Base-by-base conservation (phyloP, 2,329 filamentous ascomycete species). In the Neodidymelliopsis sp. region DNA sequence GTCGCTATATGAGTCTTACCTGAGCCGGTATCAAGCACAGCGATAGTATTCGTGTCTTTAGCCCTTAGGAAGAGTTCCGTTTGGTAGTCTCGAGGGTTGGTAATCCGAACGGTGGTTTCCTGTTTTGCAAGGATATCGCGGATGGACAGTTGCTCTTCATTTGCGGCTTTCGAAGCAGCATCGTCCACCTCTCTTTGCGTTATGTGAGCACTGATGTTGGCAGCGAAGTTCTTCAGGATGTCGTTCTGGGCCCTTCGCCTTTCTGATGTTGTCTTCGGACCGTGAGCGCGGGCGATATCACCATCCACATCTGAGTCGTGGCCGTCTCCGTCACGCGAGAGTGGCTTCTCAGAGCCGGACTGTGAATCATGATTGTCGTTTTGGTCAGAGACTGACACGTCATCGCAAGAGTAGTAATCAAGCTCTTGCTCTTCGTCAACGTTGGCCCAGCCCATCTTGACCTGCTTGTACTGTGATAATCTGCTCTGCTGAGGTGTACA, bases 1-100 rank as follows among this genome's bases (percentile, higher is more conserved):
- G 90, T 91, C 0, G 94, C 92, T 60, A 99, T 97, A n/a, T 97
- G 79, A 0, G 94, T 99, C 74, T 99, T 99, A 2, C 94, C 94
- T 3, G 91, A 91, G 10, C 94, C 91, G n/a, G 93, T 97, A 65
- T 95, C 91, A 1, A 97, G 81, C 1, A 99, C 94, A 1, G 94
- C 92, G 59, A 99, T 96, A 6, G 87, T 89, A 66, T 99, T 99
- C 59, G 87, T 83, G 40, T 82, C 67, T 66, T 94, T 96, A 4
- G 94, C 93, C 56, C 84, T 84, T 70, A 97, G 90, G 64, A 94
- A 97, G 0, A 99, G 81, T 67, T 97, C 93, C 10, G 90, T 77
- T 70, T 99, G 94, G 65, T 97, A 99, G 63, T 96, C 91, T 37
- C 93, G 82, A 0, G 92, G 90, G 42, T 85, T 88, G 9, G 85